Conservation (phyloP, 2,329 filamentous ascomycete genomes). For the Stromatinia cepivora region DNA sequence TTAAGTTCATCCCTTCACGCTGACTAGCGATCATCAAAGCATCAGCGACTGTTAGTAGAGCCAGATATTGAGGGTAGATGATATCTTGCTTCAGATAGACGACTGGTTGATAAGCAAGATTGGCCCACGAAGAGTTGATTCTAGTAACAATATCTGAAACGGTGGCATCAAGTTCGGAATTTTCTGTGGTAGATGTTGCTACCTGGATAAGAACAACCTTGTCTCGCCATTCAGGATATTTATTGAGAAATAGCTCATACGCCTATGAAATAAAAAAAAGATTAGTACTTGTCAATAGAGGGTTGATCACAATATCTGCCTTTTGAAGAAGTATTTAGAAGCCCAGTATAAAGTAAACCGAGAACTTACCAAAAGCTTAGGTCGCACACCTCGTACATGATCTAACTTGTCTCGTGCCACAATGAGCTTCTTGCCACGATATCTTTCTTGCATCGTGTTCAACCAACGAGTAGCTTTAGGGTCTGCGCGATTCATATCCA, state of each 20-base stretch:
- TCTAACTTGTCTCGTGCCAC: conserved; percentile 94
- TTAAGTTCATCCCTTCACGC: conserved; percentile 96
- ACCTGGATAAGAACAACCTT: conserved; percentile 92
- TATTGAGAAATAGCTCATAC: conserved; percentile 88
- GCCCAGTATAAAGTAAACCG: not conserved
- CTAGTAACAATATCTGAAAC: conserved; percentile 93
- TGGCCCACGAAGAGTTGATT: conserved; percentile 89
- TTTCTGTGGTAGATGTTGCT: conserved; percentile 85
- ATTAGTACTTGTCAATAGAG: not conserved
- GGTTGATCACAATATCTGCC: not conserved
- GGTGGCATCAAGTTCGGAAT: conserved; percentile 81
- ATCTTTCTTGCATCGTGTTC: conserved; percentile 75
- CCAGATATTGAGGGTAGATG: conserved; percentile 89
- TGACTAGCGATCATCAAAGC: conserved; percentile 92
- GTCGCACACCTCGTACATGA: conserved; percentile 84
- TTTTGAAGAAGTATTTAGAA: not conserved
- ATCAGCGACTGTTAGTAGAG: conserved; percentile 84
- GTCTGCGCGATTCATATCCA: conserved; percentile 69
- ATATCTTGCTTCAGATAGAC: conserved; percentile 96
- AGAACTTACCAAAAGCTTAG: conserved; percentile 68
- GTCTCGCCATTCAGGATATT: conserved; percentile 86
- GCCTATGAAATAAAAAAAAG: conserved; percentile 45
- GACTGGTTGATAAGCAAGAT: conserved; percentile 85
- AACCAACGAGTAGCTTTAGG: conserved; percentile 78
- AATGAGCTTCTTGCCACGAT: conserved; percentile 85